Evolutionary conservation across 352 stramenopile species (phyloP), one percentile per base, ranked within the genome.

Genomic region (Pseudoperonospora humuli): DNA sequence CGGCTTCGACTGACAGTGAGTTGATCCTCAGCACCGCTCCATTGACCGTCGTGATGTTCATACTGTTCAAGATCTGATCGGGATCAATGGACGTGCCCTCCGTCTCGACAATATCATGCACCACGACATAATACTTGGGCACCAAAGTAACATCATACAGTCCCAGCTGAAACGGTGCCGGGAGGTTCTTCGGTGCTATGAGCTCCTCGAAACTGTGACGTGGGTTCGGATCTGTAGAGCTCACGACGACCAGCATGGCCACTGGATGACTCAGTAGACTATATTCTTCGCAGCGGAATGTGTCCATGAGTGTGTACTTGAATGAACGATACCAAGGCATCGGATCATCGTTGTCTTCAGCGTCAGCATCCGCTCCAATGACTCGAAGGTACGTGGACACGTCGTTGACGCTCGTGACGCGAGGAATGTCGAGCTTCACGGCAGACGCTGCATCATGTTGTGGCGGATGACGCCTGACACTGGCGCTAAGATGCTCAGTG

Each of bases 121-220:
- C 28, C 11, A 96, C 67, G n/a, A 96, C 50, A 50, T 88, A 95
- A 44, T 87, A 93, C 48, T 92, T 89, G 10, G 82, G 73, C 7
- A 69, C 47, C 9, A 95, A 44, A 23, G 71, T 80, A 4, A 69
- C 53, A 46, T 94, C 83, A 45, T 93, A 95, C 2, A 90, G 45
- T 5, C 76, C 81, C 43, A 85, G 61, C 9, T 79, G 63, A 42
- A 93, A 93, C 11, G 70, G 61, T 0, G 43, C 19, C 0, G 81
- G 81, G 0, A 93, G 50, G 27, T 74, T 66, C 26, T 60, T 60
- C 13, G 69, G 42, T 2, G 63, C 33, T 0, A 50, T 61, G 37
- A 93, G 70, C 39, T 86, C 61, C 44, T 90, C 66, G 35, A 93
- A 86, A 49, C 68, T 73, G 23, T 81, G 59, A 23, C 81, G 78